phyloP scores from a whole-genome alignment of 441 rosid genomes.

The Aleurites moluccanus region DNA sequence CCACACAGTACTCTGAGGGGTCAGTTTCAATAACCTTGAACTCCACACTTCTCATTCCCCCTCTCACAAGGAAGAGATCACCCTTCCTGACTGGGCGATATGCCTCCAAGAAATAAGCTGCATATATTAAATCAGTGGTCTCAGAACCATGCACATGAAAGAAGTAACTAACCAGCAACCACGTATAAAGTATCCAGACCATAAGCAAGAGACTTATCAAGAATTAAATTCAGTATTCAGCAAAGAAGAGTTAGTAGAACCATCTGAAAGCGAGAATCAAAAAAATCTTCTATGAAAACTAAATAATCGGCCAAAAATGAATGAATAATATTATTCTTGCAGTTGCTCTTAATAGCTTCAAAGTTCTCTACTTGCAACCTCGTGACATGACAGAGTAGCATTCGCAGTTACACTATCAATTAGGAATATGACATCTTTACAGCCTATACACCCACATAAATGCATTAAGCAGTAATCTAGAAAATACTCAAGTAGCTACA shows the following conservation, averaged over 20 bases:
- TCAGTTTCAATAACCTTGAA: conserved; percentile 75
- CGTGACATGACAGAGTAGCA: neutral
- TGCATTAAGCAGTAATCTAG: neutral
- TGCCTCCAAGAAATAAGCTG: conserved; percentile 77
- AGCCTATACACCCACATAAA: neutral
- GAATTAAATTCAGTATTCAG: neutral
- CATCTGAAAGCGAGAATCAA: no score
- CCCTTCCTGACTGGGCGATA: conserved; percentile 79
- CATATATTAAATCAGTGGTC: neutral
- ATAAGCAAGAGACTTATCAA: conserved; percentile 15
- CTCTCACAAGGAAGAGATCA: conserved; percentile 71
- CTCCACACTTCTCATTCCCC: conserved; percentile 80
- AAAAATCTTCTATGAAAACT: neutral
- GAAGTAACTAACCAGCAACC: conserved; percentile 23
- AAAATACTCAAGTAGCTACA: neutral
- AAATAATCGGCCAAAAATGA: neutral
- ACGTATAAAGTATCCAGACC: conserved; percentile 24
- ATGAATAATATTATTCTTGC: neutral
- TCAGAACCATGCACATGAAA: neutral
- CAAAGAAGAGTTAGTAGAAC: neutral
- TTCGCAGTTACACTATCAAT: neutral
- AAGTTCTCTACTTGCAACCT: neutral
- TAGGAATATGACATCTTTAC: neutral
- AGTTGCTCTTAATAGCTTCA: neutral
- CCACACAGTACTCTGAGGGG: conserved; percentile 70